Evolutionary conservation across 2,329 filamentous ascomycete species (phyloP).

Genomic region (Akanthomyces dipterigenus): DNA sequence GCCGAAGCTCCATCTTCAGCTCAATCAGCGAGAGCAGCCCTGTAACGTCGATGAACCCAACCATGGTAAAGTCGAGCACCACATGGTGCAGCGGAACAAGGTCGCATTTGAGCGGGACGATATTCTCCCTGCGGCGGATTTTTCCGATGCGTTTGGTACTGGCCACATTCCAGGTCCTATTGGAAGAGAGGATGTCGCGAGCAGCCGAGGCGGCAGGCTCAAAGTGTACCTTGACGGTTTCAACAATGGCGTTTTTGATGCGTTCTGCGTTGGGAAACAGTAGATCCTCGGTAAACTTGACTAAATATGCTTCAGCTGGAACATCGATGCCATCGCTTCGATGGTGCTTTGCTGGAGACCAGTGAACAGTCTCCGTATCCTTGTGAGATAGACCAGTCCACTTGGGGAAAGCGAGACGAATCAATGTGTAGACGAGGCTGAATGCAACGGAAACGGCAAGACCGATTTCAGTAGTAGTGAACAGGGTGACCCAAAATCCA

Average conservation of each 20-base stretch:
- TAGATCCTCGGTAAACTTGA: constrained; percentile 49
- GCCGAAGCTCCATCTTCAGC: constrained; percentile 39
- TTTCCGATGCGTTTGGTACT: constrained; percentile 39
- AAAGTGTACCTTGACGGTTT: constrained; percentile 36
- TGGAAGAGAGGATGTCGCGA: constrained; percentile 29
- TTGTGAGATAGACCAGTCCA: constrained; percentile 26
- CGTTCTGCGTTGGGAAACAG: constrained; percentile 57
- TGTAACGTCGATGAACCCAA: constrained; percentile 48
- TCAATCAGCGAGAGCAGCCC: constrained; percentile 42
- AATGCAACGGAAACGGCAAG: constrained; percentile 55
- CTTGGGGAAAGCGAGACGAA: constrained; percentile 50
- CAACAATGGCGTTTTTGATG: constrained; percentile 41
- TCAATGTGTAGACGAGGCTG: constrained; percentile 54
- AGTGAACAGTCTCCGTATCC: constrained; percentile 24
- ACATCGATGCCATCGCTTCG: constrained; percentile 21
- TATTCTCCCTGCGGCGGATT: constrained; percentile 34
- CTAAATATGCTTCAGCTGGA: constrained; percentile 45
- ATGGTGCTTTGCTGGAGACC: constrained; percentile 18
- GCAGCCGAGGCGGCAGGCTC: constrained; percentile 36
- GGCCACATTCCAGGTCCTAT: constrained; percentile 49
- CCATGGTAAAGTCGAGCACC: constrained; percentile 45
- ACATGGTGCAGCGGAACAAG: constrained; percentile 38
- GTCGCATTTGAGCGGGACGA: constrained; percentile 26
- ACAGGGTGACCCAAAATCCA: constrained; percentile 57
- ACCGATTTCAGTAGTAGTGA: constrained; percentile 53